Evolutionary conservation across 2,329 filamentous ascomycete species (phyloP).

Genomic region (Aspergillus pseudonomiae): DNA sequence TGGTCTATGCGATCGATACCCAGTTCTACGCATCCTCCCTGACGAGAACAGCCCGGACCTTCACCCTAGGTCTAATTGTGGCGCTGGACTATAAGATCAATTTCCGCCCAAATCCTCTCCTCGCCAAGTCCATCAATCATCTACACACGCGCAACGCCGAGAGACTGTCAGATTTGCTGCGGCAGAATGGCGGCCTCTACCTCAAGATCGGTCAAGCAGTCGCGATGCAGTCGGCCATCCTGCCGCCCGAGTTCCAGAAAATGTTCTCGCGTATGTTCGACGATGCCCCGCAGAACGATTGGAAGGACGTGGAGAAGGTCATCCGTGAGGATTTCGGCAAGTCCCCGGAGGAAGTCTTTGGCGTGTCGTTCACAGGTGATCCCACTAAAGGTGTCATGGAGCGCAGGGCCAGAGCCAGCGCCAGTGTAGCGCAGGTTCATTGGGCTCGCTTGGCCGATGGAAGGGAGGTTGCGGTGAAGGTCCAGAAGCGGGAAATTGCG

Average conservation of each 20-base stretch:
- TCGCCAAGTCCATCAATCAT: slow-evolving; percentile 72
- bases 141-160: slow-evolving; percentile 84
- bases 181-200: slow-evolving; percentile 88
- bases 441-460: slow-evolving; percentile 88
- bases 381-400: slow-evolving; percentile 68
- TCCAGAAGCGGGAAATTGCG: slow-evolving; percentile 93
- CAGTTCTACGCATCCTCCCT: slow-evolving; percentile 79
- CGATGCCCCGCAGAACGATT: slow-evolving; percentile 90
- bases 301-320: slow-evolving; percentile 82
- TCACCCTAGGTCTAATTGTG: slow-evolving; percentile 75
- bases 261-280: slow-evolving; percentile 99
- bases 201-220: slow-evolving; percentile 98
- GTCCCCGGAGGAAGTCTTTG: slow-evolving; percentile 87
- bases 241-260: slow-evolving; percentile 91
- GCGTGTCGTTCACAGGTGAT: slow-evolving; percentile 75
- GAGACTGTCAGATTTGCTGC: slow-evolving; percentile 77
- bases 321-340: slow-evolving; percentile 86
- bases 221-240: slow-evolving; percentile 93
- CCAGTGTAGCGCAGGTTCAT: slow-evolving; percentile 95
- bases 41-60: slow-evolving; percentile 78
- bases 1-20: slow-evolving; percentile 69
- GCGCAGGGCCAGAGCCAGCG: slow-evolving; percentile 71
- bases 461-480: slow-evolving; percentile 89
- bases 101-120: slow-evolving; percentile 77
- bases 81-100: slow-evolving; percentile 96